phyloP scores from a whole-genome alignment of 768 basidiomycete genomes.

The Suillus variegatus region DNA sequence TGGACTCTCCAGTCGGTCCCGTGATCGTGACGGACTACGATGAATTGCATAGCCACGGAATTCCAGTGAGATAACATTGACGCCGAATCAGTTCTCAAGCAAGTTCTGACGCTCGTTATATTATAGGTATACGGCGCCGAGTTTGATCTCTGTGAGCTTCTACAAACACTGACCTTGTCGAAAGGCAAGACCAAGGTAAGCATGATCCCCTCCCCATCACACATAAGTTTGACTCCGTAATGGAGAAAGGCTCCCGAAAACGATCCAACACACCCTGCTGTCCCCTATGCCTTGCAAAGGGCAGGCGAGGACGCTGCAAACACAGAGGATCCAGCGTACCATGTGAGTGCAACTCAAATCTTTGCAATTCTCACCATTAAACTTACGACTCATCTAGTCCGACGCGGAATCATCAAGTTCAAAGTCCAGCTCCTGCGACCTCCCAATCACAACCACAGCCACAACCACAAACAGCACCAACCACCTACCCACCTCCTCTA shows the following conservation, averaged over 20 bases:
- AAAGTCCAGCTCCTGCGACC: slow-evolving; percentile 40
- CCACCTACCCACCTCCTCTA: slow-evolving; percentile 19
- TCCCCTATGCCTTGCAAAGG: slow-evolving; percentile 32
- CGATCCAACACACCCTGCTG: slow-evolving; percentile 19
- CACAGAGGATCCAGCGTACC: slow-evolving; percentile 48
- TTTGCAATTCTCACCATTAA: background rate
- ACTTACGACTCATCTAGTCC: slow-evolving; percentile 33
- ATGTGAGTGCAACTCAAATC: slow-evolving; percentile 30
- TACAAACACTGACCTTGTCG: slow-evolving; percentile 52
- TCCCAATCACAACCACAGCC: slow-evolving; percentile 11
- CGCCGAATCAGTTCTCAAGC: background rate
- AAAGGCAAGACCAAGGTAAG: slow-evolving; percentile 36
- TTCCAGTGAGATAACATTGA: slow-evolving; percentile 23
- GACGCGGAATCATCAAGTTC: slow-evolving; percentile 48
- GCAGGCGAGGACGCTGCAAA: slow-evolving; percentile 41
- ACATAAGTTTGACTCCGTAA: background rate
- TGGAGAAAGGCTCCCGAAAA: slow-evolving; percentile 36
- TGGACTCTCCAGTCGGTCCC: slow-evolving; percentile 33
- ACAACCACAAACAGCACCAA: slow-evolving; percentile 15
- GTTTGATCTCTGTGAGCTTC: slow-evolving; percentile 53
- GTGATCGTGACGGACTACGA: slow-evolving; percentile 25
- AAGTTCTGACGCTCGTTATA: slow-evolving; percentile 7
- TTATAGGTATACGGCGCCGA: slow-evolving; percentile 29
- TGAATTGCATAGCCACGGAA: slow-evolving; percentile 18
- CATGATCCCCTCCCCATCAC: background rate